Evolutionary conservation across 2,329 filamentous ascomycete species (phyloP).

Genomic region (Neonectria neomacrospora): DNA sequence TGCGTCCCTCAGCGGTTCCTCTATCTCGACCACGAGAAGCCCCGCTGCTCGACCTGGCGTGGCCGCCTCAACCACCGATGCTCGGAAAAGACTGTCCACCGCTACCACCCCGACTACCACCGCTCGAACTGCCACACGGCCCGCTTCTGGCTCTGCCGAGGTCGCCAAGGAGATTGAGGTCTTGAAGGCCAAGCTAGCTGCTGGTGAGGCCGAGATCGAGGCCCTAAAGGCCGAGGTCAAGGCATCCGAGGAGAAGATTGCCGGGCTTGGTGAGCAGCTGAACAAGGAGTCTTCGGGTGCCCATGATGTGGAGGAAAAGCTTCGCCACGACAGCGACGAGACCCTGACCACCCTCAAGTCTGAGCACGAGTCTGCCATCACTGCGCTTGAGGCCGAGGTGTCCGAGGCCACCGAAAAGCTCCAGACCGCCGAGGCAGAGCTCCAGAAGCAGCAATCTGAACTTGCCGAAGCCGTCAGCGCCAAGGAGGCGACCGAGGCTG

Average conservation of each 20-base stretch:
- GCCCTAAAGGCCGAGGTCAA: slow-evolving; percentile 67
- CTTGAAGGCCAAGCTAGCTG: slow-evolving; percentile 67
- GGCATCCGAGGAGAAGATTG: slow-evolving; percentile 65
- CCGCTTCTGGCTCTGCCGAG: slow-evolving; percentile 54
- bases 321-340: slow-evolving; percentile 56
- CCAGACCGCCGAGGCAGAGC: slow-evolving; percentile 60
- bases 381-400: slow-evolving; percentile 59
- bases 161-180: slow-evolving; percentile 67
- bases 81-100: slow-evolving; percentile 68
- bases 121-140: slow-evolving; percentile 53
- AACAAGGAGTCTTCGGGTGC: slow-evolving; percentile 53
- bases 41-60: slow-evolving; percentile 51
- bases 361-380: slow-evolving; percentile 61
- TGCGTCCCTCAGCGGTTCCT: slow-evolving; percentile 43
- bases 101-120: slow-evolving; percentile 54
- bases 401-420: slow-evolving; percentile 63
- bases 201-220: slow-evolving; percentile 68
- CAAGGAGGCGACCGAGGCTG: slow-evolving; percentile 60
- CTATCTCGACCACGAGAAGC: slow-evolving; percentile 50
- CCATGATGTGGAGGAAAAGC: slow-evolving; percentile 53
- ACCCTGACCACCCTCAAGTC: slow-evolving; percentile 60
- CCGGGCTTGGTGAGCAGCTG: slow-evolving; percentile 64
- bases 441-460: slow-evolving; percentile 62
- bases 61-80: slow-evolving; percentile 56
- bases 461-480: slow-evolving; percentile 59